Evolutionary conservation across 202 grass and related monocot genomes (phyloP), one percentile per base, ranked within the genome.

Genomic region (Carex arenaria): DNA sequence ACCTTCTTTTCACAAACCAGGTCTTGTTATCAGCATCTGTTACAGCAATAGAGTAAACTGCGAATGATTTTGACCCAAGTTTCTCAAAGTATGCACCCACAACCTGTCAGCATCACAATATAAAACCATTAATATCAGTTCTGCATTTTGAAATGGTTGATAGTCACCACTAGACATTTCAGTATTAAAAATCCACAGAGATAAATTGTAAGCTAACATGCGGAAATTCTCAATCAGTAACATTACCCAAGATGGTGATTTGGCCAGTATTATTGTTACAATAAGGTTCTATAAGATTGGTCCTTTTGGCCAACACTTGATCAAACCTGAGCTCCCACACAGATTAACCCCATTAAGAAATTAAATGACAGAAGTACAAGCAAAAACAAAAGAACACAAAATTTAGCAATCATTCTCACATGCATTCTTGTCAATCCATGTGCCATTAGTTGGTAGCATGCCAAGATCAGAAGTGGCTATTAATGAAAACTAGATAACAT

Each of bases 1-100:
- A 80, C 96, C 96, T 96, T 99, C 96, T 89, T 96, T 99, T 99
- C 69, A 99, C 96, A 96, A 94, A 99, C 93, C 93, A 96, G 59
- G 89, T 89, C 87, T 91, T 93, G 91, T 84, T 94, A 87, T 92
- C 93, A 55, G 88, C 85, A 88, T 92, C 96, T 79, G 93, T 87
- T 31, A 94, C 93, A 53, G 93, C 96, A 89, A 99, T 94, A 72
- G 93, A 99, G 93, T 99, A 99, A 89, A 99, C 93, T 80, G 96
- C 96, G 84, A 99, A 96, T 85, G 93, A 95, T 90, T 96, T 96
- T 76, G 96, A 95, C 79, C 89, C 82, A 77, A 89, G 72, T 84
- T 99, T 99, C 79, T 96, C 96, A 34, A 99, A 99, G 90, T 92
- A 94, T 84, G 96, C 96, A 77, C 96, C 96, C 69, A 99, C 91